These are phyloP conservation scores for Talaromyces sp. DNA, from an alignment of 2,329 filamentous ascomycete species.

Conservation along the genomic window DNA sequence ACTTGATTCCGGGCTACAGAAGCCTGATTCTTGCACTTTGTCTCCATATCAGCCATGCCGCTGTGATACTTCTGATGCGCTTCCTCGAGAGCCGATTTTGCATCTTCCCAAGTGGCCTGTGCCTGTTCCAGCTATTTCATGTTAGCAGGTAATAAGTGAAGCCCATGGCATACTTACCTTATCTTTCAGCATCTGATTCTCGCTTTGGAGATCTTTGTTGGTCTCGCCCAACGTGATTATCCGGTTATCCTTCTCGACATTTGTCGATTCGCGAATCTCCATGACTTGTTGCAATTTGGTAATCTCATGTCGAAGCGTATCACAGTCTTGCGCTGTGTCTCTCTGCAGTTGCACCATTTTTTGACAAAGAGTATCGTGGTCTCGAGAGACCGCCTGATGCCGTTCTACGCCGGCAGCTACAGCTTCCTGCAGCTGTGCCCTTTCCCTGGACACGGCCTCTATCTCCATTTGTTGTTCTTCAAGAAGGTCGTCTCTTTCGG, in stretches of 20 bases:
- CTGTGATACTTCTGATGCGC: constrained; percentile 22
- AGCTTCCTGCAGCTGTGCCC: constrained; percentile 14
- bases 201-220: constrained; percentile 9
- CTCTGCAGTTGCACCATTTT: constrained; percentile 15
- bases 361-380: constrained; percentile 17
- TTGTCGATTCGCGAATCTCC: constrained; percentile 11
- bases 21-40: constrained; percentile 24
- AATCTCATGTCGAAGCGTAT: constrained; percentile 28
- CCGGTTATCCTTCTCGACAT: constrained; percentile 15
- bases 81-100: constrained; percentile 24
- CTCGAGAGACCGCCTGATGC: constrained; percentile 25
- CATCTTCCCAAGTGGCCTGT: constrained; percentile 21
- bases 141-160: neutral
- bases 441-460: constrained; percentile 23
- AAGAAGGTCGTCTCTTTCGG: constrained; percentile 45
- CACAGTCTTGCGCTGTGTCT: constrained; percentile 23
- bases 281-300: constrained; percentile 20
- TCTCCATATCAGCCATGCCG: constrained; percentile 23
- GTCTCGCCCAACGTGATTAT: constrained; percentile 9
- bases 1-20: constrained; percentile 26
- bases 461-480: constrained; percentile 41
- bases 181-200: constrained; percentile 23
- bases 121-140: neutral
- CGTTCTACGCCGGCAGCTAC: constrained; percentile 21
- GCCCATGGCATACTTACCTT: constrained; percentile 10